phyloP scores from a whole-genome alignment of 352 stramenopile species.

The Globisporangium carolinianum region DNA sequence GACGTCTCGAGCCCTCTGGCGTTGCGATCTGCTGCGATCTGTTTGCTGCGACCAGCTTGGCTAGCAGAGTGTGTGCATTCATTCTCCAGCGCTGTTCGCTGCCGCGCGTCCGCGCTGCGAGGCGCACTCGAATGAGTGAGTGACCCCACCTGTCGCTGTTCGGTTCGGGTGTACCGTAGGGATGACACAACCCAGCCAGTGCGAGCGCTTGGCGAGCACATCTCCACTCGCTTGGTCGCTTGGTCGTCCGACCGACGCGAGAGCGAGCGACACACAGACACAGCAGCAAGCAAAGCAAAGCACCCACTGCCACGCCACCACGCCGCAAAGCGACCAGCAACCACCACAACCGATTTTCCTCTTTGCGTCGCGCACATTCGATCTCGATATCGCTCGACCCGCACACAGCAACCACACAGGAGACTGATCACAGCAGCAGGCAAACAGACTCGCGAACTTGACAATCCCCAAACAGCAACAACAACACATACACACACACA shows the following conservation, averaged over 20 bases:
- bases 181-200: slow-evolving; percentile 1
- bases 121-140: not conserved
- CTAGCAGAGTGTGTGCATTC: not conserved
- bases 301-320: not conserved
- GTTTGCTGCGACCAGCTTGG: not conserved
- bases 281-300: not conserved
- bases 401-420: not conserved
- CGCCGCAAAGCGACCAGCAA: not conserved
- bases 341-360: not conserved
- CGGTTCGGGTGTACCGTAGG: not conserved
- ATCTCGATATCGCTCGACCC: not conserved
- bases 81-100: too few relatives aligned
- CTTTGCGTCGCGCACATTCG: slow-evolving; percentile 3
- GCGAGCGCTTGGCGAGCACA: not conserved
- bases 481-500: not conserved
- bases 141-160: not conserved
- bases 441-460: too few relatives aligned
- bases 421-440: not conserved
- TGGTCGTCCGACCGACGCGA: not conserved
- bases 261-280: not conserved
- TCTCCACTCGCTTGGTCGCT: not conserved
- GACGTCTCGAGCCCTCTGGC: not conserved
- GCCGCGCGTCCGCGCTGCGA: too few relatives aligned
- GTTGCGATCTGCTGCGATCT: not conserved
- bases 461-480: not conserved